phyloP scores from a whole-genome alignment of 2,329 filamentous ascomycete species.

The Cordyceps pruinosa region DNA sequence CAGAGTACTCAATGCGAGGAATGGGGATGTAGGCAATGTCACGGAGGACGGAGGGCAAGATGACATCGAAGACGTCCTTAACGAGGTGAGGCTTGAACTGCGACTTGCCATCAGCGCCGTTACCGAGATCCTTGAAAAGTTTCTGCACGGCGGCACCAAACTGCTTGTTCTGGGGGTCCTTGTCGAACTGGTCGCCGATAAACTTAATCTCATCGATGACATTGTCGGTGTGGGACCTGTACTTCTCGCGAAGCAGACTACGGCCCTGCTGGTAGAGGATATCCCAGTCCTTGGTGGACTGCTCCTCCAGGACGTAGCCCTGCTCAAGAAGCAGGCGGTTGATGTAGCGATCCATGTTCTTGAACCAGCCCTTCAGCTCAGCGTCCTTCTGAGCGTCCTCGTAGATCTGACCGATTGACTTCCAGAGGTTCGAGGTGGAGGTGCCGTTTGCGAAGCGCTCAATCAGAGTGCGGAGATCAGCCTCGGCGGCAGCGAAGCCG shows the following conservation, averaged over 20 bases:
- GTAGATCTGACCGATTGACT: slow-evolving; percentile 80
- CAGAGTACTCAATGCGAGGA: slow-evolving; percentile 87
- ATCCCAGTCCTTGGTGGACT: slow-evolving; percentile 75
- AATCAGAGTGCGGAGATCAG: slow-evolving; percentile 71
- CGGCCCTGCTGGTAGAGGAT: slow-evolving; percentile 76
- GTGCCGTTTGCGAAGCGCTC: slow-evolving; percentile 96
- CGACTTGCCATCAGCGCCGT: slow-evolving; percentile 75
- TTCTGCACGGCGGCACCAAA: slow-evolving; percentile 73
- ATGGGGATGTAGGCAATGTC: slow-evolving; percentile 85
- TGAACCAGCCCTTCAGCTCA: slow-evolving; percentile 88
- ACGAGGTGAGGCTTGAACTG: slow-evolving; percentile 88
- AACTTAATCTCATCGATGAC: slow-evolving; percentile 89
- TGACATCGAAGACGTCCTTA: slow-evolving; percentile 81
- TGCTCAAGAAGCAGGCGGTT: slow-evolving; percentile 80
- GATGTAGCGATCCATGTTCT: slow-evolving; percentile 66
- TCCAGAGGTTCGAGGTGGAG: slow-evolving; percentile 78
- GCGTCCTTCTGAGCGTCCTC: slow-evolving; percentile 77
- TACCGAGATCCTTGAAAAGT: slow-evolving; percentile 81
- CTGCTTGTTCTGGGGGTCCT: slow-evolving; percentile 76
- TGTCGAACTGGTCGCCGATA: slow-evolving; percentile 78
- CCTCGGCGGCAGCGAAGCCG: slow-evolving; percentile 63
- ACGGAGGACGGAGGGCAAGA: slow-evolving; percentile 76
- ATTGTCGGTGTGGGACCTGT: slow-evolving; percentile 76
- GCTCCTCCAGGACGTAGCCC: slow-evolving; percentile 82
- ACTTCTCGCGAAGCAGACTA: slow-evolving; percentile 82